phyloP scores from a whole-genome alignment of 768 basidiomycete genomes.

The Galerina marginata region DNA sequence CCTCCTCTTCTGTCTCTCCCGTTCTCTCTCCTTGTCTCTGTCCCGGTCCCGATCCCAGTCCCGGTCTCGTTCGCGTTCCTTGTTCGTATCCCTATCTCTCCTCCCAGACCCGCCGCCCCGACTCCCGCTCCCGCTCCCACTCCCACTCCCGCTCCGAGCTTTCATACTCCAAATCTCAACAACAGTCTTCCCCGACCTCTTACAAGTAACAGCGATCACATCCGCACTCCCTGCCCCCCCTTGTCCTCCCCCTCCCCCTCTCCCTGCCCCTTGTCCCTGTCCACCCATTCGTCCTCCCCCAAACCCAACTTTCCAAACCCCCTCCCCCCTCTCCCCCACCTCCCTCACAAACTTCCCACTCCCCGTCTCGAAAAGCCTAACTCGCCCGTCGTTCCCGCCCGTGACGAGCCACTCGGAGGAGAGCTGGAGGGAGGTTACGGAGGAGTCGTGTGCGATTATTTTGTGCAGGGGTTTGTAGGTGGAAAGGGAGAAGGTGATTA shows the following conservation, averaged over 20 bases:
- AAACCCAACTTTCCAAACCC: conserved; percentile 87
- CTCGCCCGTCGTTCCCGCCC: conserved; percentile 86
- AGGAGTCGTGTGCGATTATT: conserved; percentile 88
- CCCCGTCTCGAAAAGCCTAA: conserved; percentile 69
- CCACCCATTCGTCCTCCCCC: no score
- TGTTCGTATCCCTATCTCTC: no score
- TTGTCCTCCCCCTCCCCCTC: conserved; percentile 79
- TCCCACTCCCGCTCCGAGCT: neutral
- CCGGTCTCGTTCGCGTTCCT: no score
- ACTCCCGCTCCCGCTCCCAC: no score
- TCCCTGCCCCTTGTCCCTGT: no score
- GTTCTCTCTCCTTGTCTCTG: no score
- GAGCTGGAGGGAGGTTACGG: conserved; percentile 87
- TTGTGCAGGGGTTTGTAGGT: conserved; percentile 57
- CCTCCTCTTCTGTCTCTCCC: no score
- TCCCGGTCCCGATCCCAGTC: no score
- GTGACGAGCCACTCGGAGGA: conserved; percentile 83
- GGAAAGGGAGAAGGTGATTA: conserved; percentile 47
- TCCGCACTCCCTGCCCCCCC: conserved; percentile 75
- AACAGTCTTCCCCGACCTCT: conserved; percentile 79
- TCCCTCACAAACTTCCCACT: conserved; percentile 78
- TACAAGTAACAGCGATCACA: conserved; percentile 81
- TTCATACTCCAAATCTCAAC: conserved; percentile 87
- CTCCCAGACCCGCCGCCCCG: no score
- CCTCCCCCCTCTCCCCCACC: conserved; percentile 76